A percentile compares a stretch with the other conserved stretches of the same genome.
phyloP scores from a whole-genome alignment of 2,329 filamentous ascomycete genomes.

The Stachybotrys elegans region DNA sequence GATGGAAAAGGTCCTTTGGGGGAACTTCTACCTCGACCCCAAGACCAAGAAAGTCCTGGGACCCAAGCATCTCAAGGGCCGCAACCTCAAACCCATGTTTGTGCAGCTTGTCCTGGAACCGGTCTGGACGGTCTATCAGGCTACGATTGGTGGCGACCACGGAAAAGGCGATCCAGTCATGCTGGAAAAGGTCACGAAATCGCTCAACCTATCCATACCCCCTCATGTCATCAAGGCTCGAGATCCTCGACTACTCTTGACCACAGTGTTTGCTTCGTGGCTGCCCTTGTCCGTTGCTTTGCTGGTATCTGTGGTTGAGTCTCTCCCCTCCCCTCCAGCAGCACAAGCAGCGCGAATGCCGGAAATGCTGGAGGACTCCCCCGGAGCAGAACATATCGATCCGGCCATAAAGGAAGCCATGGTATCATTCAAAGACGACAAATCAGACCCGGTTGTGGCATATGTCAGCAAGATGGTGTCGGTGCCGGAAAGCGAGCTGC shows the following conservation, averaged over 20 bases:
- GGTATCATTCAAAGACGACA: conserved; percentile 67
- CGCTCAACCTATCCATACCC: conserved; percentile 75
- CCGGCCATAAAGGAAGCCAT: conserved; percentile 71
- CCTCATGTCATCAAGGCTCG: conserved; percentile 79
- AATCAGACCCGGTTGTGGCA: conserved; percentile 75
- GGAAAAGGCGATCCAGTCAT: conserved; percentile 78
- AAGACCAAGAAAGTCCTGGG: conserved; percentile 93
- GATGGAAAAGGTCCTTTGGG: conserved; percentile 94
- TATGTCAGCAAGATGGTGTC: conserved; percentile 99
- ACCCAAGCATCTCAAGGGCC: conserved; percentile 87
- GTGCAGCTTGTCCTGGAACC: conserved; percentile 94
- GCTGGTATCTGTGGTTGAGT: conserved; percentile 89
- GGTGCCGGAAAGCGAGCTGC: conserved; percentile 85
- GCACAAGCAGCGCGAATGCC: conserved; percentile 80
- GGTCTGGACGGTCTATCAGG: conserved; percentile 93
- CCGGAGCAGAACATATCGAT: conserved; percentile 68
- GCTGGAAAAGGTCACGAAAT: conserved; percentile 93
- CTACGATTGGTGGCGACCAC: conserved; percentile 75
- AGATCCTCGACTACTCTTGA: conserved; percentile 79
- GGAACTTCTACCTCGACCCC: conserved; percentile 91
- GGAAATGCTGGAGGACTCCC: conserved; percentile 71
- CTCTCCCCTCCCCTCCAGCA: conserved; percentile 74
- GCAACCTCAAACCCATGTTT: conserved; percentile 92
- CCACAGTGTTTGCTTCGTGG: conserved; percentile 83
- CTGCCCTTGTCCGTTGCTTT: conserved; percentile 88